Conservation (phyloP, 163 green algal genomes). For the Scenedesmus sp. region DNA sequence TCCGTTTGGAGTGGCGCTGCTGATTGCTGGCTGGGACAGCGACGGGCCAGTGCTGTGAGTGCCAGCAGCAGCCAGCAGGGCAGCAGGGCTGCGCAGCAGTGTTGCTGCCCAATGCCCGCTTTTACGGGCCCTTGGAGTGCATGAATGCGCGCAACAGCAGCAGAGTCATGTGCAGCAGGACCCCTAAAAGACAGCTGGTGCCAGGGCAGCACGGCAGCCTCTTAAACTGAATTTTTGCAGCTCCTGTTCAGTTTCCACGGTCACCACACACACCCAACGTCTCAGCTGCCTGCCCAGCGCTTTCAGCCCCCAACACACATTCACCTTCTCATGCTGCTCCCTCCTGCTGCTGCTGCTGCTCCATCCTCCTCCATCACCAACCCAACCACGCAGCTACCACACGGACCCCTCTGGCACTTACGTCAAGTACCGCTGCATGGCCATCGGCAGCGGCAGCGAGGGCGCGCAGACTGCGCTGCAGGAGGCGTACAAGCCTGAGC, state of each 20-base stretch:
- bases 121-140: too few species aligned
- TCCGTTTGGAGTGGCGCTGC: conserved; percentile 97
- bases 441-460: conserved; percentile 94
- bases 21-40: conserved; percentile 95
- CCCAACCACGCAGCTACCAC: conserved; percentile 82
- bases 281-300: too few species aligned
- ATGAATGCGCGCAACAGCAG: too few species aligned
- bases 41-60: conserved; percentile 89
- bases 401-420: conserved; percentile 98
- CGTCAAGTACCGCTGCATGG: conserved; percentile 94
- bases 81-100: not conserved
- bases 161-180: too few species aligned
- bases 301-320: too few species aligned
- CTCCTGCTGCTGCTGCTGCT: not conserved
- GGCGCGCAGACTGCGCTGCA: conserved; percentile 73
- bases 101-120: not conserved
- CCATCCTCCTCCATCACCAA: not conserved
- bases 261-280: too few species aligned
- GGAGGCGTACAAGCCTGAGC: conserved; percentile 87
- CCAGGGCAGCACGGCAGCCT: too few species aligned
- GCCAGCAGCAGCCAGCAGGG: not conserved
- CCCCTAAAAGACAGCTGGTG: too few species aligned
- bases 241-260: too few species aligned
- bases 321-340: too few species aligned
- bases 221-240: too few species aligned